Percentiles rank a stretch among this genome's conserved stretches.
Conservation (phyloP, 176 grass and related monocot species). For the Hordeum marinum region DNA sequence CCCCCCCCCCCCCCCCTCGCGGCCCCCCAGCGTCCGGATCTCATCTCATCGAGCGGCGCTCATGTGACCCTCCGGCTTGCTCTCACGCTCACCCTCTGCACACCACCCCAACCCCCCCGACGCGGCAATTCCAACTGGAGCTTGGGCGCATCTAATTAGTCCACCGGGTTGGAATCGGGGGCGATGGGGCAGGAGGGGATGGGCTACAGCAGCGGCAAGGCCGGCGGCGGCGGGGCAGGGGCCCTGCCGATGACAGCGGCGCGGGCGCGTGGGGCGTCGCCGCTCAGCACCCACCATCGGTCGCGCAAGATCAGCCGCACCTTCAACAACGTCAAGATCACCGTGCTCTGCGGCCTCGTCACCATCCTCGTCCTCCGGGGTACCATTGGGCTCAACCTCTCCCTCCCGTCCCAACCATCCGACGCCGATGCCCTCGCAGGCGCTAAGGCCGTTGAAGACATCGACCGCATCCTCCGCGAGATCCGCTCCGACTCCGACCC, state of each 20-base stretch:
- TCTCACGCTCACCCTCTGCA: background rate
- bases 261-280: constrained; percentile 41
- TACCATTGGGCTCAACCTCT: constrained; percentile 68
- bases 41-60: background rate
- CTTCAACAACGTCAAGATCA: constrained; percentile 98
- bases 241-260: constrained; percentile 49
- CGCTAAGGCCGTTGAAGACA: constrained; percentile 75
- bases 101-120: background rate
- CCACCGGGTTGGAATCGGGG: background rate
- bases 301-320: constrained; percentile 72
- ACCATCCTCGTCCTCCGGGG: constrained; percentile 86
- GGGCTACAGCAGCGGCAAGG: constrained; percentile 36
- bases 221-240: constrained; percentile 4
- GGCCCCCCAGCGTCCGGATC: background rate
- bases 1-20: background rate
- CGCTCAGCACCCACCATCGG: constrained; percentile 30
- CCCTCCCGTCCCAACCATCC: constrained; percentile 38
- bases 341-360: constrained; percentile 82
- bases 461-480: constrained; percentile 87
- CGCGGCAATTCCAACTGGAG: background rate
- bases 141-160: background rate
- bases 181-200: constrained; percentile 50
- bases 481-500: constrained; percentile 81
- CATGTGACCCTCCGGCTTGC: constrained; percentile 4
- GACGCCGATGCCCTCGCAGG: constrained; percentile 43